Percentiles rank a stretch among this genome's conserved stretches.
Conservation (phyloP, 164 flowering plant genomes). For the Sedum album region DNA sequence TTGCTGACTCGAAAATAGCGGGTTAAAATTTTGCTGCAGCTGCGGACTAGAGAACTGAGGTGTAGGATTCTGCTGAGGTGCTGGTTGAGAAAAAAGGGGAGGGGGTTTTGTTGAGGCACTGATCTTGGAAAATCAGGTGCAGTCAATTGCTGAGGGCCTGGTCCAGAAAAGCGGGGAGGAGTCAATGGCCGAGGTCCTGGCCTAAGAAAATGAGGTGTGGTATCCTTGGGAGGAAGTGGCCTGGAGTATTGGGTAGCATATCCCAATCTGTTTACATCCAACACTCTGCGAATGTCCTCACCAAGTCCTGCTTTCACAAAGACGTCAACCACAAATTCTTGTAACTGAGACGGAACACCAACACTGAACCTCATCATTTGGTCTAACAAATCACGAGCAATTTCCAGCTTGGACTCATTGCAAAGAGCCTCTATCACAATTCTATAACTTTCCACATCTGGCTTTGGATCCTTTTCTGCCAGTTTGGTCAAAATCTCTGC, state of each 20-base stretch:
- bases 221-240: neutral
- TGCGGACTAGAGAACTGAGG: neutral
- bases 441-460: neutral
- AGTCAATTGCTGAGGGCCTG: too few species aligned
- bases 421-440: neutral
- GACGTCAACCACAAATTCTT: neutral
- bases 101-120: neutral
- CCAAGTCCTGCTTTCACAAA: slow-evolving; percentile 3
- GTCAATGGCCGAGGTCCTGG: neutral
- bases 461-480: neutral
- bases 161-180: too few species aligned
- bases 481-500: neutral
- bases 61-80: neutral
- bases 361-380: slow-evolving; percentile 3
- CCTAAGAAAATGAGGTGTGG: neutral
- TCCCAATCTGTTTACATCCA: neutral
- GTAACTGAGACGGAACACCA: neutral
- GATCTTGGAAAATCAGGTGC: too few species aligned
- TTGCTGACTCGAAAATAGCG: too few species aligned
- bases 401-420: neutral
- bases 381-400: neutral
- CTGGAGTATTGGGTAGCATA: neutral
- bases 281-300: neutral
- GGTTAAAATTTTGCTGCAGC: too few species aligned
- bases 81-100: neutral